Conservation (phyloP, 345 rosid species). For the Cardamine chenopodiifolia region DNA sequence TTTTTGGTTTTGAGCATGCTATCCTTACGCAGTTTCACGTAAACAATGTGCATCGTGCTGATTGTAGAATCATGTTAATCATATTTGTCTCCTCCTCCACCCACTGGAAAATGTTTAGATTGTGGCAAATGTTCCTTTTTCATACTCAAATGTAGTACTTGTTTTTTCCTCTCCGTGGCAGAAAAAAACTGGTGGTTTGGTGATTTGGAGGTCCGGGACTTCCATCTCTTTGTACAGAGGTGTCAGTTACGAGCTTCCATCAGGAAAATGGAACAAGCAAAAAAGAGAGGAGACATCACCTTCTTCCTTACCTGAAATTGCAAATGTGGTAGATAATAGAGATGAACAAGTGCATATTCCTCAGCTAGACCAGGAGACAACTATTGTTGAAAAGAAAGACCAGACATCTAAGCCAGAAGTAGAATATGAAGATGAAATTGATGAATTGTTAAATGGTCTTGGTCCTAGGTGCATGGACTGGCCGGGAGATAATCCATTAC, state of each 20-base stretch:
- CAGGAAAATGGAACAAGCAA: constrained; percentile 56
- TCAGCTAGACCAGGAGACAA: constrained; percentile 36
- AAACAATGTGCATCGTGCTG: background rate
- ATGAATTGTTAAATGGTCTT: constrained; percentile 65
- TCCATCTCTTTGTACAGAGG: constrained; percentile 84
- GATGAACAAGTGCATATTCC: constrained; percentile 39
- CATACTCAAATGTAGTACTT: background rate
- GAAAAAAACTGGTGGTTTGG: constrained; percentile 96
- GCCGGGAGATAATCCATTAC: constrained; percentile 76
- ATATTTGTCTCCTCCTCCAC: background rate
- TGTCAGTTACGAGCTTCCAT: constrained; percentile 75
- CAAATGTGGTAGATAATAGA: constrained; percentile 33
- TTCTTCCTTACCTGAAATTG: constrained; percentile 37
- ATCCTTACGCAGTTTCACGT: background rate
- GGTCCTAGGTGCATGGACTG: constrained; percentile 88
- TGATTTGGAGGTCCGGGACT: constrained; percentile 94
- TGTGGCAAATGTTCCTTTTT: background rate
- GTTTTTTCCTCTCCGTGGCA: constrained; percentile 36
- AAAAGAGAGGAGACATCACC: constrained; percentile 48
- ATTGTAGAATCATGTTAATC: background rate
- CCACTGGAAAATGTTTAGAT: background rate
- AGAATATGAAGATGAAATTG: constrained; percentile 73
- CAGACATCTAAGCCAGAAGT: constrained; percentile 43
- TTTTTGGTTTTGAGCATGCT: background rate
- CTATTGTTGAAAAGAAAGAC: constrained; percentile 39